These are phyloP conservation scores for Syncephalis plumigaleata DNA, from an alignment of 371 early-diverging fungal species.

Conservation along the genomic window DNA sequence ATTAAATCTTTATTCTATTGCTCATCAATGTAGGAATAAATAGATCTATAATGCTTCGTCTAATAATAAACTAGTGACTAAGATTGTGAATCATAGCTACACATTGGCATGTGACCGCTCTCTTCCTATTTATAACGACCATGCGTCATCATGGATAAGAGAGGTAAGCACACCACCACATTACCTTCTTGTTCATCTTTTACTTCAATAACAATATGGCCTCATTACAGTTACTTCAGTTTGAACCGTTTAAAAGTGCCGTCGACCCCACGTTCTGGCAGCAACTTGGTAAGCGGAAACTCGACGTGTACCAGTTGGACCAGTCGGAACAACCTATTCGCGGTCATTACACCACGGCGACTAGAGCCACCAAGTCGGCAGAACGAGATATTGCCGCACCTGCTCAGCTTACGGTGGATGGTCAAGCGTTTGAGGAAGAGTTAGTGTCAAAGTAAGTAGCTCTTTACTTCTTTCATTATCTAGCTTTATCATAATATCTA, in stretches of 20 bases:
- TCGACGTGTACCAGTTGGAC: conserved; percentile 60
- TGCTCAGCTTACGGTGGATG: conserved; percentile 18
- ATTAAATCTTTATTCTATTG: no score
- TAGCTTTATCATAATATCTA: background rate
- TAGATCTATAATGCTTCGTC: no score
- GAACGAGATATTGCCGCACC: conserved; percentile 14
- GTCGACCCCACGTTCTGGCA: conserved; percentile 89
- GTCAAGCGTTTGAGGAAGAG: conserved; percentile 12
- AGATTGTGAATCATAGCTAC: no score
- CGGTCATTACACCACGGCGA: conserved; percentile 44
- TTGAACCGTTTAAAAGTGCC: conserved; percentile 61
- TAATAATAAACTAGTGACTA: no score
- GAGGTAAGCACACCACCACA: no score
- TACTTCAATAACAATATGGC: no score
- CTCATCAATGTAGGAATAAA: no score
- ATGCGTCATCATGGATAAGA: no score
- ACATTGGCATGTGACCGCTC: no score
- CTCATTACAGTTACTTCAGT: conserved; percentile 35
- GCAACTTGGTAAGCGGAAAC: conserved; percentile 54
- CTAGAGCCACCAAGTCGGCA: conserved; percentile 12
- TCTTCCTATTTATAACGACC: no score
- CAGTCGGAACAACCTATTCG: conserved; percentile 28
- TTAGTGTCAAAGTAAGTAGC: background rate
- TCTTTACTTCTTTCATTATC: background rate
- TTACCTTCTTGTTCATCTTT: no score